Evolutionary conservation across 2,329 filamentous ascomycete genomes (phyloP).

Genomic region (Penicillium sp.): DNA sequence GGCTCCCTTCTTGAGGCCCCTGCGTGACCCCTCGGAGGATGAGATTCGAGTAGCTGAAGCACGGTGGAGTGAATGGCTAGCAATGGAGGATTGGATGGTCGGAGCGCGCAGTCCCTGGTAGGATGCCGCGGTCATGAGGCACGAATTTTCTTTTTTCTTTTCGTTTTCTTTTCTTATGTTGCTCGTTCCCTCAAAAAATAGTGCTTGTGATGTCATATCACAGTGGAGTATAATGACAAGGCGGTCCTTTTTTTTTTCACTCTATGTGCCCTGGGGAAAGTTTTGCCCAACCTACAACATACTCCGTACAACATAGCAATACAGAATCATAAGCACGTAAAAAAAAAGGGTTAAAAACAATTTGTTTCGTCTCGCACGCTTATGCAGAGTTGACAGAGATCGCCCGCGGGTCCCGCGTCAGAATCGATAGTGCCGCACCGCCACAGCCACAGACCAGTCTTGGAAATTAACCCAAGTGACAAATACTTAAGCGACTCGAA

Average conservation of each 20-base stretch:
- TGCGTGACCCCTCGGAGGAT: conserved; percentile 70
- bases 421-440: conserved; percentile 29
- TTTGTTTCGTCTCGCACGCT: not conserved
- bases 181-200: conserved; percentile 3
- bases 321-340: not conserved
- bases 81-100: conserved; percentile 98
- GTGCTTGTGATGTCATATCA: conserved; percentile 1
- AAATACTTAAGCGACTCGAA: conserved; percentile 17
- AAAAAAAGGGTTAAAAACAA: not conserved
- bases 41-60: conserved; percentile 81
- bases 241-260: not conserved
- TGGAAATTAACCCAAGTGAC: not conserved
- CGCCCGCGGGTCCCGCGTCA: conserved; percentile 16
- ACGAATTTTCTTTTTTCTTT: conserved; percentile 23
- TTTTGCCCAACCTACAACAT: too few species aligned
- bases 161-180: conserved; percentile 5
- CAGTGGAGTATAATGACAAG: conserved; percentile 8
- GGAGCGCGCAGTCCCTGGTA: conserved; percentile 61
- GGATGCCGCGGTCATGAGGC: conserved; percentile 23
- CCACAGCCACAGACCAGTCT: conserved; percentile 21
- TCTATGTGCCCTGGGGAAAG: not conserved
- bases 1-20: conserved; percentile 79
- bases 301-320: not conserved
- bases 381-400: conserved; percentile 17
- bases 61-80: conserved; percentile 90